Percentiles rank a stretch among this genome's conserved stretches.
These are phyloP conservation scores for Alternaria brassicicola DNA, from an alignment of 2,329 filamentous ascomycete species.

Conservation along the genomic window DNA sequence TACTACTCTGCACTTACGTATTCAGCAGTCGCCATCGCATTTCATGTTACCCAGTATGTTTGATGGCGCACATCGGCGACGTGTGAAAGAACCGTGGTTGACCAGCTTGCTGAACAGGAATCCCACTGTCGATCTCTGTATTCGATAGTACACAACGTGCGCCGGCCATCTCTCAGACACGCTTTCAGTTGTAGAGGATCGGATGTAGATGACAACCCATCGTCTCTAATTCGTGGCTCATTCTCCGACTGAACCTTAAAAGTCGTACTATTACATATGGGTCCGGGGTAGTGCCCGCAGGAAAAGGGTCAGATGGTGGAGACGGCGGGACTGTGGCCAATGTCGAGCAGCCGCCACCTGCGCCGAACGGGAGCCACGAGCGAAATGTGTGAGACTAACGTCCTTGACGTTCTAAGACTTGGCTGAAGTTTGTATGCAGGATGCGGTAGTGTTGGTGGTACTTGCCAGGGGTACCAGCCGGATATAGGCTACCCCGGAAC, in stretches of 20 bases:
- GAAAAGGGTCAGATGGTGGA: neutral
- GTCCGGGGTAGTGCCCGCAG: neutral
- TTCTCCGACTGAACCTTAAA: neutral
- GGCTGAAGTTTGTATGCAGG: neutral
- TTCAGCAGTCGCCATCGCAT: neutral
- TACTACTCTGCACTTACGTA: neutral
- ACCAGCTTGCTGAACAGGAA: neutral
- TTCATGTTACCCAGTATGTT: neutral
- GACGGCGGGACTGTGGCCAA: neutral
- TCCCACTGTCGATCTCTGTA: constrained; percentile 4
- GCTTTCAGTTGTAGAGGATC: neutral
- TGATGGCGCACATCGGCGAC: neutral
- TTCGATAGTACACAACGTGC: neutral
- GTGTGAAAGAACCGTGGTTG: neutral
- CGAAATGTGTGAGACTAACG: neutral
- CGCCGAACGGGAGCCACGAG: neutral
- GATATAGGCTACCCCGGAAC: constrained; percentile 1
- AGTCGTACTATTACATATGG: neutral
- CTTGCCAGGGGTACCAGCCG: constrained; percentile 2
- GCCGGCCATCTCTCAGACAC: neutral
- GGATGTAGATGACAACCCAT: neutral
- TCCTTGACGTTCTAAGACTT: neutral
- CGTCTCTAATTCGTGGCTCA: neutral
- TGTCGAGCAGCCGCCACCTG: neutral
- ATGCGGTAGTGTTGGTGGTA: neutral